phyloP scores from a whole-genome alignment of 805 yeast species.

The Kodamaea neixiangensis region DNA sequence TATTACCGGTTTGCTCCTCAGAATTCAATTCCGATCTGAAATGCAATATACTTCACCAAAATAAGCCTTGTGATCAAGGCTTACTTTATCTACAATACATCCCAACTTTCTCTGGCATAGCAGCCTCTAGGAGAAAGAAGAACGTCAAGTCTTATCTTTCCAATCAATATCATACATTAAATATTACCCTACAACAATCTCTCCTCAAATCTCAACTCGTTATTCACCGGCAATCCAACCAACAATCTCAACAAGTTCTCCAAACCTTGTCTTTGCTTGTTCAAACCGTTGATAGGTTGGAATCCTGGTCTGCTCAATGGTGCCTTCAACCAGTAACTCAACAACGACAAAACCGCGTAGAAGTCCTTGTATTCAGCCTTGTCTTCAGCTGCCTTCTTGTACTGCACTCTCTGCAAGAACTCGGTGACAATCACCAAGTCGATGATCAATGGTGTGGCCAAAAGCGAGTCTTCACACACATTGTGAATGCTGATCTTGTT shows the following conservation, averaged over 20 bases:
- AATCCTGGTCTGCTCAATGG: slow-evolving; percentile 91
- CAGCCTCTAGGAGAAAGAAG: too few species aligned
- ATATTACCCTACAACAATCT: slow-evolving; percentile 47
- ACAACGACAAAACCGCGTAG: slow-evolving; percentile 82
- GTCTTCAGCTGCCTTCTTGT: slow-evolving; percentile 55
- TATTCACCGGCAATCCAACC: slow-evolving; percentile 86
- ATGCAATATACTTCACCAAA: too few species aligned
- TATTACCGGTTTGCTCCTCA: too few species aligned
- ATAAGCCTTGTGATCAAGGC: too few species aligned
- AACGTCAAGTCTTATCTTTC: background rate
- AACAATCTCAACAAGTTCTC: slow-evolving; percentile 88
- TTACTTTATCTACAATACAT: too few species aligned
- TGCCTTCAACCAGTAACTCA: slow-evolving; percentile 95
- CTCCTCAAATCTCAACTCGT: slow-evolving; percentile 94
- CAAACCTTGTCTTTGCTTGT: slow-evolving; percentile 90
- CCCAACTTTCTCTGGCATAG: too few species aligned
- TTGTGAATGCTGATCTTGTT: slow-evolving; percentile 92
- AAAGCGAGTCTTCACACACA: slow-evolving; percentile 92
- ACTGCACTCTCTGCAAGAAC: slow-evolving; percentile 82
- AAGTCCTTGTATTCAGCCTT: slow-evolving; percentile 58
- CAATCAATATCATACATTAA: background rate
- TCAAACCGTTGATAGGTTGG: slow-evolving; percentile 88
- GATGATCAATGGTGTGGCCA: slow-evolving; percentile 92
- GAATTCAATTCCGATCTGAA: too few species aligned
- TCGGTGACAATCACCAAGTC: slow-evolving; percentile 90